Evolutionary conservation across 2,329 filamentous ascomycete genomes (phyloP).

Genomic region (Chaetomiaceae sp.): DNA sequence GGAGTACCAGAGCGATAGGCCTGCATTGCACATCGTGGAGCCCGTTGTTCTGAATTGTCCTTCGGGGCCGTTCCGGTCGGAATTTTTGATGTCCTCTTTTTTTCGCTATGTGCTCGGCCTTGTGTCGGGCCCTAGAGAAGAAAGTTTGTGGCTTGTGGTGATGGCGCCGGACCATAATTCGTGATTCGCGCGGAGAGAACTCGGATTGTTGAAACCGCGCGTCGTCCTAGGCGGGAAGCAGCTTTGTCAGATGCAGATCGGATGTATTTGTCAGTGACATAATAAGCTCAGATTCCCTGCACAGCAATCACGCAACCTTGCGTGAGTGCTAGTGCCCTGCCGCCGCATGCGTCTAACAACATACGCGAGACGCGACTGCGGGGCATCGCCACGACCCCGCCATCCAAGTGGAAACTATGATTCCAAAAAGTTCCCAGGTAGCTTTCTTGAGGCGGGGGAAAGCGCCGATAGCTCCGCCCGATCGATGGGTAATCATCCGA

Average conservation of each 20-base stretch:
- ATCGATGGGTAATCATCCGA: background rate
- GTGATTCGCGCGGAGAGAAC: background rate
- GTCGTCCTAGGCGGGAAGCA: too few species aligned
- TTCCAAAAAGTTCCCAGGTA: background rate
- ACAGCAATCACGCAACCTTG: constrained; percentile 24
- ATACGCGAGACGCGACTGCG: background rate
- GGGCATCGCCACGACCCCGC: constrained; percentile 3
- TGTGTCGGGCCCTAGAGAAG: constrained; percentile 24
- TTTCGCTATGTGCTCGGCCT: constrained; percentile 25
- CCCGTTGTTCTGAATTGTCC: constrained; percentile 25
- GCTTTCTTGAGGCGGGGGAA: background rate
- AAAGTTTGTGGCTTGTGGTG: background rate
- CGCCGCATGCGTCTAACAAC: background rate
- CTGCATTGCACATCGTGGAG: constrained; percentile 29
- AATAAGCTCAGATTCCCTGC: too few species aligned
- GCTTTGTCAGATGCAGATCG: too few species aligned
- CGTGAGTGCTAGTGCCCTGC: constrained; percentile 11
- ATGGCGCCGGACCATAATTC: too few species aligned
- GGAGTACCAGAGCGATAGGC: constrained; percentile 22
- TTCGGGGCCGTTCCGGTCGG: constrained; percentile 28
- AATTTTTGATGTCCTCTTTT: constrained; percentile 27
- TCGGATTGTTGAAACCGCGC: background rate
- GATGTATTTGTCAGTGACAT: too few species aligned
- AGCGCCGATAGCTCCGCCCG: constrained; percentile 9
- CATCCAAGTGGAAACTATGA: background rate